Conservation (phyloP, 2,329 filamentous ascomycete genomes). For the Dothideomycetes sp. region DNA sequence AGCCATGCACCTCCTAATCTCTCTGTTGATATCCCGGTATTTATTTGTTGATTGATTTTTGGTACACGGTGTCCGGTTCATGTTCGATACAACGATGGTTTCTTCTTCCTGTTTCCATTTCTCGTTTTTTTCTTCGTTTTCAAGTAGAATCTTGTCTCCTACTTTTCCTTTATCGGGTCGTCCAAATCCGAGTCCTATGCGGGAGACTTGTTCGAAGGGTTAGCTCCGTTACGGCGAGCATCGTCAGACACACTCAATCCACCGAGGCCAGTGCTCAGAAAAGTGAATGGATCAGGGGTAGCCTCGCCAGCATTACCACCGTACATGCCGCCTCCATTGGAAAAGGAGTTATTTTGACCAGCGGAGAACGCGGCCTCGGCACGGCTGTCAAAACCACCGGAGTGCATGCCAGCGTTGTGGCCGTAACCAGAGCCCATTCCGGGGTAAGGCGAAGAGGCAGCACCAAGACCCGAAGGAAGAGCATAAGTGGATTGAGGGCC, state of each 20-base stretch:
- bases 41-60: no score
- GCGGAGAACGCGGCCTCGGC: constrained; percentile 88
- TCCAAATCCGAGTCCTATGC: background rate
- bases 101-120: background rate
- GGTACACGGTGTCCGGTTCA: constrained; percentile 9
- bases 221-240: constrained; percentile 33
- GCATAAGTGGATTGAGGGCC: constrained; percentile 83
- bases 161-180: background rate
- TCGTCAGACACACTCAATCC: constrained; percentile 56
- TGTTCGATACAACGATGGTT: constrained; percentile 7
- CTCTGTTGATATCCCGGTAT: no score
- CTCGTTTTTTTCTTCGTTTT: background rate
- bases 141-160: background rate
- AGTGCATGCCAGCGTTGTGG: constrained; percentile 67
- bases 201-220: constrained; percentile 16
- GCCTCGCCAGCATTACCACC: constrained; percentile 31
- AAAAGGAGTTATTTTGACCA: constrained; percentile 42
- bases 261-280: constrained; percentile 65
- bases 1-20: no score
- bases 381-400: constrained; percentile 84
- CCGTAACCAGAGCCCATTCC: constrained; percentile 74
- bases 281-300: constrained; percentile 70
- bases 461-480: constrained; percentile 75
- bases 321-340: constrained; percentile 51
- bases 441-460: constrained; percentile 69